A percentile compares a stretch with the other conserved stretches of the same genome.
These are phyloP conservation scores for Edaphochlamys debaryana DNA, from an alignment of 139 green algal genomes.

Conservation along the genomic window DNA sequence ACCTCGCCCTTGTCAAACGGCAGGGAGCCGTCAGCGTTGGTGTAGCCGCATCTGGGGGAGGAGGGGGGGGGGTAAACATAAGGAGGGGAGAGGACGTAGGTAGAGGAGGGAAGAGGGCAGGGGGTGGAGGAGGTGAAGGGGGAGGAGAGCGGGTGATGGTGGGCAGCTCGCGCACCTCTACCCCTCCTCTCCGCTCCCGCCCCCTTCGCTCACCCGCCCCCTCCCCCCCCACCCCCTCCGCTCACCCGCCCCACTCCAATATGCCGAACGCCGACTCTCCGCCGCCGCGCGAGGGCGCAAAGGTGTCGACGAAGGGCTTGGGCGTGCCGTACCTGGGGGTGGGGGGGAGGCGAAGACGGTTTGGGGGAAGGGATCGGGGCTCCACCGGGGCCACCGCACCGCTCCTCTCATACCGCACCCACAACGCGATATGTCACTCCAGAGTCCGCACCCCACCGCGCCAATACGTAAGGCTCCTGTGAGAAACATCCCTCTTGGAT, in stretches of 20 bases:
- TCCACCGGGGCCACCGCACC: too few species aligned
- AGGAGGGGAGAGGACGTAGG: not conserved
- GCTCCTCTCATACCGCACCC: too few species aligned
- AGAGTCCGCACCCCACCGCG: not conserved
- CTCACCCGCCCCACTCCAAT: constrained; percentile 45
- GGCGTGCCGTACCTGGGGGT: constrained; percentile 32
- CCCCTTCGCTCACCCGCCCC: too few species aligned
- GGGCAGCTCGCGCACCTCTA: too few species aligned
- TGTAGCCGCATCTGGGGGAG: constrained; percentile 31
- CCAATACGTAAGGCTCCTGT: too few species aligned
- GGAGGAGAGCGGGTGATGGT: too few species aligned
- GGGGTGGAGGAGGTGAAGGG: too few species aligned
- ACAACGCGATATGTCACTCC: not conserved
- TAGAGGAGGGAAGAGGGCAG: too few species aligned
- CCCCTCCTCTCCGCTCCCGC: too few species aligned
- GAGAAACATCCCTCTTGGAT: too few species aligned
- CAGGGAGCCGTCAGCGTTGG: constrained; percentile 37
- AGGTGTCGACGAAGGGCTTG: constrained; percentile 29
- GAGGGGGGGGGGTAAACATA: not conserved
- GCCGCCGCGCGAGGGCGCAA: constrained; percentile 6
- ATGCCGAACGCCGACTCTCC: constrained; percentile 36
- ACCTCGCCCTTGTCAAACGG: not conserved
- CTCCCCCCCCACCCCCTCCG: not conserved
- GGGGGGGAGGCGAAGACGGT: not conserved
- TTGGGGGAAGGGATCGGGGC: too few species aligned